Percentiles rank a stretch among this genome's conserved stretches.
These are phyloP conservation scores for Podaxis sp. DNA, from an alignment of 768 basidiomycete species.

Conservation along the genomic window DNA sequence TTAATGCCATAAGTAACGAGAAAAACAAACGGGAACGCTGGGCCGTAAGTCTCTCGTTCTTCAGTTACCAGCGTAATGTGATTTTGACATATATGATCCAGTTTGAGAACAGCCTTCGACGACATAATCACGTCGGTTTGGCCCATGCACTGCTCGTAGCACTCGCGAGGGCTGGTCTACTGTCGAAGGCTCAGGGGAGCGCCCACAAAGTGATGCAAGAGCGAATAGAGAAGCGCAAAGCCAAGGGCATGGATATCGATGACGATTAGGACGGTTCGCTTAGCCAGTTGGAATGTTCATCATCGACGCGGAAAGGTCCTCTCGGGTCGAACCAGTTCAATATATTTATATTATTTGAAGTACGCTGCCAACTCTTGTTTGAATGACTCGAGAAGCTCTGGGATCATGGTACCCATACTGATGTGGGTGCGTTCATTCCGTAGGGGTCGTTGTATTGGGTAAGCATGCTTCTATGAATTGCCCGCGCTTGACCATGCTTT, in stretches of 20 bases:
- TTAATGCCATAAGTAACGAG: conserved; percentile 58
- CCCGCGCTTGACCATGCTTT: not conserved
- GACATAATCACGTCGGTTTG: conserved; percentile 84
- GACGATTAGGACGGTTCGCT: conserved; percentile 29
- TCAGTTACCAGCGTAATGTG: conserved; percentile 9
- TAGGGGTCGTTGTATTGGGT: conserved; percentile 9
- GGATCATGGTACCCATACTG: conserved; percentile 6
- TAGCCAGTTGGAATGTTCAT: not conserved
- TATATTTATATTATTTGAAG: conserved; percentile 10
- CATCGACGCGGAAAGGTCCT: not conserved
- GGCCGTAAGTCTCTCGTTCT: conserved; percentile 53
- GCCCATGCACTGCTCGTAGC: conserved; percentile 69
- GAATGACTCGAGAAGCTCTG: conserved; percentile 6
- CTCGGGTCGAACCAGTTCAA: conserved; percentile 10
- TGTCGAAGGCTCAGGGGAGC: conserved; percentile 46
- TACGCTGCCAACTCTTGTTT: not conserved
- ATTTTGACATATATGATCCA: conserved; percentile 24
- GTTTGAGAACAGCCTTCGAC: conserved; percentile 85
- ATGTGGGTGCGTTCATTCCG: conserved; percentile 8
- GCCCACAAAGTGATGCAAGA: conserved; percentile 44
- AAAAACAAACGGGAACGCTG: conserved; percentile 74
- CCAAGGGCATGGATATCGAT: conserved; percentile 42
- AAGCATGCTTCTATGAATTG: conserved; percentile 5
- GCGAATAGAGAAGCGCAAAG: conserved; percentile 39
- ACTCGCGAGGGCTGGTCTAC: conserved; percentile 65